These are phyloP conservation scores for Triglochin maritima DNA, from an alignment of 106 monocot species.

Conservation along the genomic window DNA sequence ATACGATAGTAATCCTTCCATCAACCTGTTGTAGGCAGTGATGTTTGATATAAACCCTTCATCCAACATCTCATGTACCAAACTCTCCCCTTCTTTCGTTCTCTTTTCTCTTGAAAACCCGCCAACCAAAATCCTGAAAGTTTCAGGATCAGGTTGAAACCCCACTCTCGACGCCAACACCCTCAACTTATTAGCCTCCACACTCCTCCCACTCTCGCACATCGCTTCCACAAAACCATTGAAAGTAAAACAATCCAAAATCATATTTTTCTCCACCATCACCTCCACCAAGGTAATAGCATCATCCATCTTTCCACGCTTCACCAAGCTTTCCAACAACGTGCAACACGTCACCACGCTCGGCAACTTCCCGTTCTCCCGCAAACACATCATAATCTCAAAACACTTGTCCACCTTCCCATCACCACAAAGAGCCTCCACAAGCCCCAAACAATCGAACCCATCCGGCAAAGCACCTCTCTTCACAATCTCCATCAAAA, in stretches of 20 bases:
- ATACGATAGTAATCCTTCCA: conserved; percentile 23
- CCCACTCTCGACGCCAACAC: conserved; percentile 30
- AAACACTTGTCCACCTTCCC: conserved; percentile 31
- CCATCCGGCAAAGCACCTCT: conserved; percentile 39
- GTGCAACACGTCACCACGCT: conserved; percentile 38
- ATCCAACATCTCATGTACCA: conserved; percentile 91
- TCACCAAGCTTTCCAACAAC: conserved; percentile 54
- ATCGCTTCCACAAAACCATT: conserved; percentile 57
- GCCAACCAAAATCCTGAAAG: conserved; percentile 35
- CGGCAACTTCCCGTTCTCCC: conserved; percentile 25
- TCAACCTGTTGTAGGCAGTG: conserved; percentile 54
- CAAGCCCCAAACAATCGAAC: conserved; percentile 49
- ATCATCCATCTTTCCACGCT: conserved; percentile 34
- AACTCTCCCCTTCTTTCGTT: conserved; percentile 44
- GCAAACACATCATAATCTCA: conserved; percentile 33
- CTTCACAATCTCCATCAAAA: conserved; percentile 36
- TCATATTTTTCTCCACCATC: conserved; percentile 42
- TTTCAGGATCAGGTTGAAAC: conserved; percentile 41
- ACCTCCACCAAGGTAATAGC: conserved; percentile 32
- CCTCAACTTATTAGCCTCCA: conserved; percentile 44
- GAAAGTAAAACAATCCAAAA: conserved; percentile 52
- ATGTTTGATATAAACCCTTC: conserved; percentile 60
- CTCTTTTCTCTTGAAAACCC: conserved; percentile 73
- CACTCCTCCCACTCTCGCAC: conserved; percentile 42
- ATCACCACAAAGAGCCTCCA: conserved; percentile 33